Base-by-base conservation (phyloP, 371 early-diverging fungal genomes). In the Umbelopsis sp. region DNA sequence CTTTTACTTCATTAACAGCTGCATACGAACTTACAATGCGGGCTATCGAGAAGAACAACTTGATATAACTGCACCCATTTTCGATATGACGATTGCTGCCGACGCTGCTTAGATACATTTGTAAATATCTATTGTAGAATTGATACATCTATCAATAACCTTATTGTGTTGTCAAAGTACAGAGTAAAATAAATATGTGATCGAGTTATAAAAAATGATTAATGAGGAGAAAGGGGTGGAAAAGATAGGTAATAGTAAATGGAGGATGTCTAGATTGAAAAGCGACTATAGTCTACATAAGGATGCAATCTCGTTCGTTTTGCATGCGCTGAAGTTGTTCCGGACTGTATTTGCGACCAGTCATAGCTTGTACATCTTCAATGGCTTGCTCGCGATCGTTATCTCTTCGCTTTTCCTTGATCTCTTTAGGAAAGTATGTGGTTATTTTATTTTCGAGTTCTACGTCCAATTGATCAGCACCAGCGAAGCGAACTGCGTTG, bases 341-440 rank as follows among this genome's bases (percentile, higher is more conserved):
- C 69, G 74, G 71, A 41, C 80, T 72, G 66, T 76, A 83, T 57
- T 50, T 67, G 37, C 75, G 86, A 38, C 86, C 82, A 24, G 86
- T 82, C 38, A 91, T 77, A 2, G 83, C 84, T 53, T 86, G 76
- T 38, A 90, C 76, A 72, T 91, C 92, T 52, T 89, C 89, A 9
- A 72, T 72, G 0, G 89, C 88, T 46, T 88, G 85, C 64, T 92
- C 91, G 20, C 80, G 79, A 57, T 87, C 88, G 35, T 86, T 86
- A 0, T 92, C 92, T 63, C 75, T 80, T 65, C 86, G 86, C 70
- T 88, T 91, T 66, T 86, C 82, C 52, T 88, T 88, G 72, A 92
- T 87, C 67, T 93, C 93, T 64, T 78, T 79, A 24, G 93, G 92
- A 67, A 93, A 92, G 68, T 91, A 91, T 12, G 87, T 73, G 66